These are phyloP conservation scores for Westerdykella ornata DNA, from an alignment of 2,329 filamentous ascomycete species.

Conservation along the genomic window DNA sequence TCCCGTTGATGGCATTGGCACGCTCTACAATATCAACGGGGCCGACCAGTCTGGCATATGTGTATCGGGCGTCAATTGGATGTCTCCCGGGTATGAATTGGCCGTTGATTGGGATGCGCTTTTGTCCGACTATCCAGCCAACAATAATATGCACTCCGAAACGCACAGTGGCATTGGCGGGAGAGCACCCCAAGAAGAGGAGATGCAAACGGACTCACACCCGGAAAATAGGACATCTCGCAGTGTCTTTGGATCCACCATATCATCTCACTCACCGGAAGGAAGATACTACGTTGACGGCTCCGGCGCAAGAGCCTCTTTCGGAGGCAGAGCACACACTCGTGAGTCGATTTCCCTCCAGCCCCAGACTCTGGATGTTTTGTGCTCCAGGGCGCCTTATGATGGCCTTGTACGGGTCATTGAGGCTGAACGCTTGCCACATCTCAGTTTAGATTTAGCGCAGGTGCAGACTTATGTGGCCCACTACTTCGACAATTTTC, in stretches of 20 bases:
- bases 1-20: no score
- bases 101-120: constrained; percentile 7
- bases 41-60: no score
- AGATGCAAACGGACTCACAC: neutral
- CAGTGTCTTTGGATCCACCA: constrained; percentile 5
- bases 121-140: neutral
- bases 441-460: constrained; percentile 3
- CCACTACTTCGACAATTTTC: constrained; percentile 24
- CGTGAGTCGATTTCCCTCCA: neutral
- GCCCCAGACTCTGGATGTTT: neutral
- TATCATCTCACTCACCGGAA: constrained; percentile 5
- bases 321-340: constrained; percentile 8
- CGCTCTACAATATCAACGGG: no score
- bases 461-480: constrained; percentile 17
- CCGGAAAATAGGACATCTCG: neutral
- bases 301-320: constrained; percentile 11
- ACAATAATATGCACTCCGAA: neutral
- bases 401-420: constrained; percentile 5
- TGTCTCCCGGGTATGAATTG: constrained; percentile 7
- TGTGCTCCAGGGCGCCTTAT: constrained; percentile 3
- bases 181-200: neutral
- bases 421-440: constrained; percentile 4
- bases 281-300: constrained; percentile 12
- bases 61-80: no score
- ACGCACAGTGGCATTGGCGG: neutral